Conservation (phyloP, 176 grass and related monocot genomes). For the Hyparrhenia diplandra region DNA sequence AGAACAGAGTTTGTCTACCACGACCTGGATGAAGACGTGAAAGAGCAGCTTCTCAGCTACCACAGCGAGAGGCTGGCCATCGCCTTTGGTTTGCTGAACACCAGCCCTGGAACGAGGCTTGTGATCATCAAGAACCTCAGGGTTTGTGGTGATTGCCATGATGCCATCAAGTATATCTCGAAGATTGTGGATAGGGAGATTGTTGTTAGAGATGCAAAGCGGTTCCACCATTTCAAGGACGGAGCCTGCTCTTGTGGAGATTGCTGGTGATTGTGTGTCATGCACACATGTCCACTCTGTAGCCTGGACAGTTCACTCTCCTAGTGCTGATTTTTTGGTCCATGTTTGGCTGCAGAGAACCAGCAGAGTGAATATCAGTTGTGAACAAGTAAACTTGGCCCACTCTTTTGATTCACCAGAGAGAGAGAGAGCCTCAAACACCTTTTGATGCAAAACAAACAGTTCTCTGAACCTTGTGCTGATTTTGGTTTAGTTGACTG, state of each 20-base stretch:
- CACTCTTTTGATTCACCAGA: not conserved
- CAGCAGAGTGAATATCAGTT: not conserved
- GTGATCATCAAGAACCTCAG: constrained; percentile 71
- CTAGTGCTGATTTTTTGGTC: not conserved
- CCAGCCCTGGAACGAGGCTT: constrained; percentile 43
- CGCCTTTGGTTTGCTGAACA: constrained; percentile 58
- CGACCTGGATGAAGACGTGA: constrained; percentile 57
- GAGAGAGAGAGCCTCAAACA: not conserved
- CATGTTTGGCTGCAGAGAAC: not conserved
- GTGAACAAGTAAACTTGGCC: not conserved
- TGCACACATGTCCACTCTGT: not conserved
- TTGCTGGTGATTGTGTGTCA: constrained; percentile 45
- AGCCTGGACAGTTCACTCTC: not conserved
- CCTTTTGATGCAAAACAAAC: not conserved
- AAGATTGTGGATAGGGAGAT: constrained; percentile 37
- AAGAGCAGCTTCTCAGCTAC: constrained; percentile 51
- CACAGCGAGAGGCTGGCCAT: constrained; percentile 62
- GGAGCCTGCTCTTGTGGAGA: constrained; percentile 53
- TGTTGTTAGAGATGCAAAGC: constrained; percentile 46
- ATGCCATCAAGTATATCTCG: constrained; percentile 50
- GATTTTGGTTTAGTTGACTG: not conserved
- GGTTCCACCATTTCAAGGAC: constrained; percentile 65
- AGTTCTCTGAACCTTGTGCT: not conserved
- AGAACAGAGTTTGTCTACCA: constrained; percentile 65
- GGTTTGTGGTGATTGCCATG: constrained; percentile 52